A percentile compares a stretch with the other conserved stretches of the same genome.
These are phyloP conservation scores for Neophaeococcomyces mojaviensis DNA, from an alignment of 2,329 filamentous ascomycete genomes.

Conservation along the genomic window DNA sequence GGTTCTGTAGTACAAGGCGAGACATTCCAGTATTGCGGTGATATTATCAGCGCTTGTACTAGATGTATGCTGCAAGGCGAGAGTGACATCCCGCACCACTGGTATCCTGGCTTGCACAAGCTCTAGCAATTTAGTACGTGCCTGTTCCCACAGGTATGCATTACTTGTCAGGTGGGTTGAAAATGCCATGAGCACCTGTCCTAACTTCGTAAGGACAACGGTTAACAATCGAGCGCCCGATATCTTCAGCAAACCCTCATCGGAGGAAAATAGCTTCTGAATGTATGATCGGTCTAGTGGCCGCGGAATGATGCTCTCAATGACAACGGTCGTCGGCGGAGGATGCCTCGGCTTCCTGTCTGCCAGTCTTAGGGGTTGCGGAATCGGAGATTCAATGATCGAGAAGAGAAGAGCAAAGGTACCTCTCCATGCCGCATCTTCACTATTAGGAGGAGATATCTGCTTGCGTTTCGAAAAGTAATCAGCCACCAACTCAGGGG, in stretches of 20 bases:
- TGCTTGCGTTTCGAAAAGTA: constrained; percentile 76
- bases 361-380: constrained; percentile 31
- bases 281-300: constrained; percentile 75
- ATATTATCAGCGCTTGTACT: constrained; percentile 66
- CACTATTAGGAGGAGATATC: constrained; percentile 83
- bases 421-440: constrained; percentile 89
- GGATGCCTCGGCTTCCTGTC: constrained; percentile 55
- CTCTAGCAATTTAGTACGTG: constrained; percentile 58
- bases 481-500: constrained; percentile 78
- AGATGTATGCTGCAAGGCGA: constrained; percentile 61
- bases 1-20: constrained; percentile 78
- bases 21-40: constrained; percentile 68
- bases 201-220: constrained; percentile 70
- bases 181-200: constrained; percentile 55
- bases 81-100: constrained; percentile 70
- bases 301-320: constrained; percentile 80
- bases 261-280: constrained; percentile 68
- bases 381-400: constrained; percentile 66
- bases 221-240: constrained; percentile 76
- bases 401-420: constrained; percentile 85
- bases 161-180: constrained; percentile 38
- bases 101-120: constrained; percentile 75
- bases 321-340: constrained; percentile 67
- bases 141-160: constrained; percentile 59
- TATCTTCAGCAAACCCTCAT: constrained; percentile 71